Conservation (phyloP, 129 eudicot species). For the Flaveria ramosissima region DNA sequence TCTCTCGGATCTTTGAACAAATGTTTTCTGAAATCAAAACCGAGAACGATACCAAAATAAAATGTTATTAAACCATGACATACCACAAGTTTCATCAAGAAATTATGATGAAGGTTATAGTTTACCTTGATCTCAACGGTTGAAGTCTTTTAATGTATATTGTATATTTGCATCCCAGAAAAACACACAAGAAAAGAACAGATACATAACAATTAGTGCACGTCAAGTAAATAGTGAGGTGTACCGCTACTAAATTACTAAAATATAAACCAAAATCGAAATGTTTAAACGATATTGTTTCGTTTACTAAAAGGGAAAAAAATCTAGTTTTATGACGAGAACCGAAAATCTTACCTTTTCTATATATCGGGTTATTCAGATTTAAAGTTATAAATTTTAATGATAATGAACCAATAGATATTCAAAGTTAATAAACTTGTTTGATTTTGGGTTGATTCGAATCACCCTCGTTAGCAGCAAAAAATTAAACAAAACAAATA, state of each 20-base stretch:
- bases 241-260: too few relatives aligned
- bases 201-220: conserved; percentile 4
- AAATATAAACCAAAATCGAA: too few relatives aligned
- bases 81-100: background rate
- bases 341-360: background rate
- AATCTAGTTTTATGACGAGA: background rate
- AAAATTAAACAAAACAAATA: too few relatives aligned
- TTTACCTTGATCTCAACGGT: conserved; percentile 35
- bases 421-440: too few relatives aligned
- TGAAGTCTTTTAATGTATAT: conserved; percentile 21
- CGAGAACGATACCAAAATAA: background rate
- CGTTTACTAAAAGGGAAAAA: background rate
- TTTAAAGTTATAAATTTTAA: too few relatives aligned
- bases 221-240: background rate
- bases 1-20: conserved; percentile 72
- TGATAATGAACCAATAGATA: too few relatives aligned
- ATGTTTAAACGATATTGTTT: background rate
- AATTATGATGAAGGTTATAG: background rate
- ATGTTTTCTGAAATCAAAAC: conserved; percentile 48
- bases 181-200: background rate
- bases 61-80: background rate
- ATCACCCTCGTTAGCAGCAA: too few relatives aligned
- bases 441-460: too few relatives aligned
- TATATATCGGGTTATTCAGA: too few relatives aligned
- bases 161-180: background rate